phyloP scores from a whole-genome alignment of 441 rosid species.

The Heliophila coronopifolia region DNA sequence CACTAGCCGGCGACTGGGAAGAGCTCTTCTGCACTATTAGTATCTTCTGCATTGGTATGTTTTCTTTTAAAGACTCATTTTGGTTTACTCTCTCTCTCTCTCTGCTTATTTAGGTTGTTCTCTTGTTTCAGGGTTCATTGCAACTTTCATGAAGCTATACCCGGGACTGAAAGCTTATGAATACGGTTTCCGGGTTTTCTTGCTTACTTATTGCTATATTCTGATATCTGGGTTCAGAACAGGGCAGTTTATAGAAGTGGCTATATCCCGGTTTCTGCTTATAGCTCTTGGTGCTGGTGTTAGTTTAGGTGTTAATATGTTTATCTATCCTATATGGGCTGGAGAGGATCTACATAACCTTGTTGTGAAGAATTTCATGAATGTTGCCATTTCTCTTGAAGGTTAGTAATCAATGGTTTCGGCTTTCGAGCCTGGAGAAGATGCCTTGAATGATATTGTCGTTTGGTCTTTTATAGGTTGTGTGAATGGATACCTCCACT shows the following conservation, averaged over 20 bases:
- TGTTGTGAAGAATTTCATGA: slow-evolving; percentile 55
- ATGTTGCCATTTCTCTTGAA: slow-evolving; percentile 66
- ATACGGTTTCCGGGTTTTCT: slow-evolving; percentile 62
- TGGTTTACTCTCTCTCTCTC: neutral
- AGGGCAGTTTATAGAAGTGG: slow-evolving; percentile 56
- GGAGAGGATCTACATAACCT: slow-evolving; percentile 65
- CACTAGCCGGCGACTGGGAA: slow-evolving; percentile 46
- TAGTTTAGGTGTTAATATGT: slow-evolving; percentile 45
- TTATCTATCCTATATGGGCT: slow-evolving; percentile 75
- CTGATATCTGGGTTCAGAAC: slow-evolving; percentile 62
- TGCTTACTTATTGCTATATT: slow-evolving; percentile 54
- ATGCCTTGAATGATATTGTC: too few relatives aligned
- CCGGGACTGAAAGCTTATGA: slow-evolving; percentile 65
- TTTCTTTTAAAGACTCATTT: neutral
- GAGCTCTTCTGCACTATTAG: slow-evolving; percentile 46
- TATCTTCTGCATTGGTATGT: slow-evolving; percentile 49
- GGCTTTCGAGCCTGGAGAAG: too few relatives aligned
- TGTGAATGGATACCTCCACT: slow-evolving; percentile 55
- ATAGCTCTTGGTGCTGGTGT: slow-evolving; percentile 55
- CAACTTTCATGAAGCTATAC: slow-evolving; percentile 48
- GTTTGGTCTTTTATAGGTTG: slow-evolving; percentile 42
- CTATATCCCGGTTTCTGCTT: slow-evolving; percentile 51
- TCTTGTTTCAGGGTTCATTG: slow-evolving; percentile 40
- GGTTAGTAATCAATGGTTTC: slow-evolving; percentile 33
- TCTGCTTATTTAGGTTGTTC: slow-evolving; percentile 6